Percentiles rank a stretch among this genome's conserved stretches.
phyloP scores from a whole-genome alignment of 768 basidiomycete genomes.

The Tulasnella sp. region DNA sequence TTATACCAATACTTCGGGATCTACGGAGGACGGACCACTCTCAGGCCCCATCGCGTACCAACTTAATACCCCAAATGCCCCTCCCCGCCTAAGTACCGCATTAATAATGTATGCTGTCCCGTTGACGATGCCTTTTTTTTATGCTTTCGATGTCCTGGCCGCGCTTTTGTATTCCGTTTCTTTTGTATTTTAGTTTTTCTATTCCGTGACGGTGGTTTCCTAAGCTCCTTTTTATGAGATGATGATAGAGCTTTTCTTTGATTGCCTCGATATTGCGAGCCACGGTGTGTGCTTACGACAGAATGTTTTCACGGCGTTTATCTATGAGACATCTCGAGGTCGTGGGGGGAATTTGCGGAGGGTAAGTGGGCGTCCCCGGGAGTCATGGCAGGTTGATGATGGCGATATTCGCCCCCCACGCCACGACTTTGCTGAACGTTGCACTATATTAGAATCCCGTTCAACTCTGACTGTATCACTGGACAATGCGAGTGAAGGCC shows the following conservation, averaged over 20 bases:
- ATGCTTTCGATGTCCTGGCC: slow-evolving; percentile 9
- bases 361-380: too few species aligned
- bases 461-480: too few species aligned
- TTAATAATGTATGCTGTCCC: not conserved
- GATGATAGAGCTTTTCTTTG: not conserved
- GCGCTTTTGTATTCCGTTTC: slow-evolving; percentile 4
- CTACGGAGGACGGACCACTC: not conserved
- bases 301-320: not conserved
- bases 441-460: too few species aligned
- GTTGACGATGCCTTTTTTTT: not conserved
- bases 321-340: too few species aligned
- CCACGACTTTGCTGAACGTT: too few species aligned
- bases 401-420: too few species aligned
- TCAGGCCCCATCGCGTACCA: slow-evolving; percentile 4
- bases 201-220: not conserved
- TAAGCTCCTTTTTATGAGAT: slow-evolving; percentile 11
- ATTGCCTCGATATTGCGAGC: not conserved
- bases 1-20: slow-evolving; percentile 10
- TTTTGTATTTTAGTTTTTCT: slow-evolving; percentile 19
- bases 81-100: too few species aligned
- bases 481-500: too few species aligned
- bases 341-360: too few species aligned
- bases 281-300: not conserved
- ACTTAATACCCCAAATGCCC: slow-evolving; percentile 4
- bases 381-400: too few species aligned